These are phyloP conservation scores for Leptographium galeiforme DNA, from an alignment of 2,329 filamentous ascomycete species.

Conservation along the genomic window DNA sequence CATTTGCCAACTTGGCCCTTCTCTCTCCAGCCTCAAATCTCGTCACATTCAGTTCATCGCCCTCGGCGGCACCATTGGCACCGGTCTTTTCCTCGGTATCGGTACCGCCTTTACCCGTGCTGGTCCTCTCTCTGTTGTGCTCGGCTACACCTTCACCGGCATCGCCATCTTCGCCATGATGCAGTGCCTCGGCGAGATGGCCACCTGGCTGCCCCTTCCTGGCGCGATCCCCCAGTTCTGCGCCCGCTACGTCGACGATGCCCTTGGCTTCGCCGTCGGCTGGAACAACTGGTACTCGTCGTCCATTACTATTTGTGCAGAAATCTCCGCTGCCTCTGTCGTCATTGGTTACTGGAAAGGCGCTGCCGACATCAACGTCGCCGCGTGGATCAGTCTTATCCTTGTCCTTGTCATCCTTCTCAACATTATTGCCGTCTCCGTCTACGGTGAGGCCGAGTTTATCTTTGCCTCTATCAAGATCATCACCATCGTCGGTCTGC, in stretches of 20 bases:
- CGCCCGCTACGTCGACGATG: slow-evolving; percentile 32
- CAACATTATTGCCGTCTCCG: slow-evolving; percentile 36
- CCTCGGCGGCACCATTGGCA: slow-evolving; percentile 34
- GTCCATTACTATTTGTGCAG: slow-evolving; percentile 30
- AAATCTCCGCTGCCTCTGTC: slow-evolving; percentile 31
- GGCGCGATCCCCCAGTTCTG: slow-evolving; percentile 38
- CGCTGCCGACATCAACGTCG: slow-evolving; percentile 14
- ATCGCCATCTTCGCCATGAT: slow-evolving; percentile 29
- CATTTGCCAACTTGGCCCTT: neutral
- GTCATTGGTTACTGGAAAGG: slow-evolving; percentile 31
- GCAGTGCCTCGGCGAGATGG: slow-evolving; percentile 39
- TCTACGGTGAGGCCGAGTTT: slow-evolving; percentile 37
- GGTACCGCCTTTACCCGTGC: slow-evolving; percentile 27
- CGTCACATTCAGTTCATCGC: slow-evolving; percentile 34
- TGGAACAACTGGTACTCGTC: slow-evolving; percentile 40
- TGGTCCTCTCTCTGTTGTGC: slow-evolving; percentile 27
- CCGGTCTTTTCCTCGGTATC: slow-evolving; percentile 34
- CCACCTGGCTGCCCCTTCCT: slow-evolving; percentile 46
- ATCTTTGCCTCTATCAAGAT: slow-evolving; percentile 34
- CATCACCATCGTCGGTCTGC: slow-evolving; percentile 43
- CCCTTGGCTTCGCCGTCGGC: slow-evolving; percentile 32
- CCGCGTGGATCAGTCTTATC: slow-evolving; percentile 36
- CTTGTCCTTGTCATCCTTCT: slow-evolving; percentile 30
- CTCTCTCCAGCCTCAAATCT: slow-evolving; percentile 21
- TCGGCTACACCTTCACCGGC: slow-evolving; percentile 30